Base-by-base conservation (phyloP, 2,329 filamentous ascomycete genomes). In the Didymellaceae sp. region DNA sequence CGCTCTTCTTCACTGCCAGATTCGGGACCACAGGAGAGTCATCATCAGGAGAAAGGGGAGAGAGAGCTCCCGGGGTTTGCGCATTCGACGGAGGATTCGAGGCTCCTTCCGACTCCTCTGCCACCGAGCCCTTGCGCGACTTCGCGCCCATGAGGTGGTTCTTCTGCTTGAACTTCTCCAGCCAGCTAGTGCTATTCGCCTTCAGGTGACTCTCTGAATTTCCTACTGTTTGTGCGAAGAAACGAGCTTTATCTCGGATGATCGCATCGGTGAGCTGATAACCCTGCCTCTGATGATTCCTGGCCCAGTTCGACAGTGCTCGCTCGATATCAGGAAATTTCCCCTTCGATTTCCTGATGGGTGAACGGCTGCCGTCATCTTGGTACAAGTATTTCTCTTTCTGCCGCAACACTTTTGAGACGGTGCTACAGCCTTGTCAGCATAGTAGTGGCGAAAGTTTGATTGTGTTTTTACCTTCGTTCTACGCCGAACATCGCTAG, bases 111-210 rank as follows among this genome's bases (percentile, higher is more conserved):
- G 86, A 82, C 45, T 92, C 88, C 68, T 90, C 91, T 35, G 75
- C 76, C 42, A 79, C 70, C 6, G 82, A 84, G 22, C 75, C 74
- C 67, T 84, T 85, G 35, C 82, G 74, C 34, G 78, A 78, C 61
- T 80, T 81, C 9, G 80, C 75, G 28, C 80, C 78, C 59, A 78
- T 72, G 9, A 87, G 67, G 57, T 82, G 86, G 70, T 96, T 88
- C 76, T 93, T 96, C 69, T 91, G 85, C 78, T 97, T 96, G 79
- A 97, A 97, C 70, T 94, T 95, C 67, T 96, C 91, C 25, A 97
- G 81, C 92, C 93, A 97, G 60, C 81, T 86, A 22, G 84, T 79
- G 60, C 84, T 94, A 58, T 90, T 83, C 39, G 83, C 83, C 63
- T 88, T 89, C 47, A 88, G 74, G 40, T 90, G 84, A 56, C 82